Conservation (phyloP, 768 basidiomycete genomes). For the Lactarius hatsudake region DNA sequence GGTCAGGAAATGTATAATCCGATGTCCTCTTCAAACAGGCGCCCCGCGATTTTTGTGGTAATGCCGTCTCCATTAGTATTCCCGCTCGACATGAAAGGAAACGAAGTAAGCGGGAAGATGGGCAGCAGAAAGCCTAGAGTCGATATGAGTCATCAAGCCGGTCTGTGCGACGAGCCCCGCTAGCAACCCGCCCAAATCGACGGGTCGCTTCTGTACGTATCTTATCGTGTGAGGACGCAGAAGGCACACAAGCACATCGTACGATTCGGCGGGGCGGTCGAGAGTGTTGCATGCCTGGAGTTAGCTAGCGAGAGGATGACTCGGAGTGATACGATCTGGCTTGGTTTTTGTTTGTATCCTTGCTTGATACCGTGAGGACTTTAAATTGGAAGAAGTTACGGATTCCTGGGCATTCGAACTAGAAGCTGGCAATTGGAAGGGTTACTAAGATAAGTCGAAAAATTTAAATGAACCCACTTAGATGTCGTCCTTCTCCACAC, state of each 20-base stretch:
- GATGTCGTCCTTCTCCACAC: too few species aligned
- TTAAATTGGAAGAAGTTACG: constrained; percentile 23
- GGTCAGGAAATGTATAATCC: not conserved
- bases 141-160: constrained; percentile 37
- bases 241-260: constrained; percentile 26
- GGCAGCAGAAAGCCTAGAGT: not conserved
- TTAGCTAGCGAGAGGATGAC: not conserved
- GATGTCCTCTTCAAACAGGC: not conserved
- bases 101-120: not conserved
- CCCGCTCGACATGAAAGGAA: not conserved
- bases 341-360: not conserved
- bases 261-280: constrained; percentile 35
- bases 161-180: constrained; percentile 43
- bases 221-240: constrained; percentile 30
- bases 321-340: not conserved
- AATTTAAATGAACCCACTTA: too few species aligned
- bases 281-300: not conserved
- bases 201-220: constrained; percentile 28
- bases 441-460: too few species aligned
- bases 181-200: constrained; percentile 34
- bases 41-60: not conserved
- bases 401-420: constrained; percentile 54
- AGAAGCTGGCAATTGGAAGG: not conserved
- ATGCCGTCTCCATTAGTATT: not conserved
- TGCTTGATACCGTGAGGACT: constrained; percentile 38